phyloP scores from a whole-genome alignment of 1,284 basidiomycete genomes.

The Serendipita sp. region DNA sequence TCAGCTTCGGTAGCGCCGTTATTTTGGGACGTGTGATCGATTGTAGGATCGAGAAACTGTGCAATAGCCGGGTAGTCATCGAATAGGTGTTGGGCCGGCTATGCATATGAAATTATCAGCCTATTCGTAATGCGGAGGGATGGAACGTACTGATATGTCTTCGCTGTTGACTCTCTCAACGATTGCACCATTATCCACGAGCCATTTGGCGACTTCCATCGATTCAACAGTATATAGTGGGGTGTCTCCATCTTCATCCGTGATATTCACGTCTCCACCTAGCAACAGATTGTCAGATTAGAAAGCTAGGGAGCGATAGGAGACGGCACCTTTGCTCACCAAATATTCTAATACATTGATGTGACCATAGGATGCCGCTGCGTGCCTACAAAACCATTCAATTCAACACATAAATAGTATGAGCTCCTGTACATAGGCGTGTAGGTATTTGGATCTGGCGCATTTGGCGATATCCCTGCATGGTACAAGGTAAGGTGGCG shows the following conservation, averaged over 20 bases:
- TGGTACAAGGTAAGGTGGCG: not conserved
- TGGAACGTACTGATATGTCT: constrained; percentile 53
- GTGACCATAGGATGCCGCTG: constrained; percentile 86
- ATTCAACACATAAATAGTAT: not conserved
- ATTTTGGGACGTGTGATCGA: constrained; percentile 19
- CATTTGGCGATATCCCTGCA: constrained; percentile 56
- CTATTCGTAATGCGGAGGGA: constrained; percentile 6
- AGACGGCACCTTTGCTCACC: constrained; percentile 42
- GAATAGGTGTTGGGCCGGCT: constrained; percentile 62
- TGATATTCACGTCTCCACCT: constrained; percentile 79
- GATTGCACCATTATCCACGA: constrained; percentile 70
- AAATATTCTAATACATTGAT: constrained; percentile 65
- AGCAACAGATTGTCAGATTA: constrained; percentile 11
- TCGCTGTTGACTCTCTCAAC: constrained; percentile 50
- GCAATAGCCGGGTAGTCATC: constrained; percentile 75
- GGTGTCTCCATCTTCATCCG: constrained; percentile 80
- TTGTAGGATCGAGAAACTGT: constrained; percentile 38
- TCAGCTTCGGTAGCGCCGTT: constrained; percentile 14
- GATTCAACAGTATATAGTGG: constrained; percentile 84
- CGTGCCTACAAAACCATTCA: constrained; percentile 45
- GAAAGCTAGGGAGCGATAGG: constrained; percentile 6
- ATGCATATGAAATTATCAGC: not conserved
- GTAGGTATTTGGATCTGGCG: constrained; percentile 65
- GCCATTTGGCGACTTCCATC: constrained; percentile 59
- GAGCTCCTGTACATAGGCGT: constrained; percentile 56